A percentile compares a stretch with the other conserved stretches of the same genome.
Conservation (phyloP, 2,329 filamentous ascomycete genomes). For the Aspergillus pseudoglaucus region DNA sequence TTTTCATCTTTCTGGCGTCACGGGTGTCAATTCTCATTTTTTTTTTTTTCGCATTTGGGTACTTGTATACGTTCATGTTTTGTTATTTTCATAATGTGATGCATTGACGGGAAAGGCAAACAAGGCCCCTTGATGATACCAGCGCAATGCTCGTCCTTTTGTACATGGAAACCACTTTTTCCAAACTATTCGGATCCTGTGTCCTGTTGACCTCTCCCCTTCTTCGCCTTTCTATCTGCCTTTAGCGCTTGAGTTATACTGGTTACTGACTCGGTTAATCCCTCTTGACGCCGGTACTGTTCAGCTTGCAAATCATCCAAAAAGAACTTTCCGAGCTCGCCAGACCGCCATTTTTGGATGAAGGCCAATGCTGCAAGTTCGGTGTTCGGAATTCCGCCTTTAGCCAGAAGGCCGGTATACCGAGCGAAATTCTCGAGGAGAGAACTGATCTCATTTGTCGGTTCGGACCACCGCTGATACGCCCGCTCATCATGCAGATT, state of each 20-base stretch:
- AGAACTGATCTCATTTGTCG: constrained; percentile 76
- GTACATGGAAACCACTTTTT: constrained; percentile 16
- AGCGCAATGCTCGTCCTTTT: constrained; percentile 13
- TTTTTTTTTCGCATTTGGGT: constrained; percentile 8
- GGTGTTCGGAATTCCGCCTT: constrained; percentile 63
- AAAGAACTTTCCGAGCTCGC: constrained; percentile 67
- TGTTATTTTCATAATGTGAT: constrained; percentile 8
- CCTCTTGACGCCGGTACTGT: constrained; percentile 45
- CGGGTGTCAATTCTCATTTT: constrained; percentile 4
- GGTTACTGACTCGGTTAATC: constrained; percentile 23
- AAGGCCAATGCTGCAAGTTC: constrained; percentile 73
- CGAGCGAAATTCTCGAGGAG: constrained; percentile 65
- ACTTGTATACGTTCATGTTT: constrained; percentile 12
- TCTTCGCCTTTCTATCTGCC: constrained; percentile 29
- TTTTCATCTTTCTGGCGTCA: constrained; percentile 6
- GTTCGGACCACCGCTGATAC: constrained; percentile 59
- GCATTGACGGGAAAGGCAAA: constrained; percentile 8
- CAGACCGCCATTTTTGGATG: constrained; percentile 73
- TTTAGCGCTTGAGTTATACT: constrained; percentile 42
- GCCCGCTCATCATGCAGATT: constrained; percentile 60
- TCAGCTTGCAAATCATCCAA: constrained; percentile 68
- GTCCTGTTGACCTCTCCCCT: constrained; percentile 13
- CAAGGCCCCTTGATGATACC: constrained; percentile 13
- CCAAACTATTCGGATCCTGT: constrained; percentile 10
- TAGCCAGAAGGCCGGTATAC: constrained; percentile 68